Evolutionary conservation across 306 rosid species (phyloP), one percentile per base, ranked within the genome.

Genomic region (Sicyos baderoa): DNA sequence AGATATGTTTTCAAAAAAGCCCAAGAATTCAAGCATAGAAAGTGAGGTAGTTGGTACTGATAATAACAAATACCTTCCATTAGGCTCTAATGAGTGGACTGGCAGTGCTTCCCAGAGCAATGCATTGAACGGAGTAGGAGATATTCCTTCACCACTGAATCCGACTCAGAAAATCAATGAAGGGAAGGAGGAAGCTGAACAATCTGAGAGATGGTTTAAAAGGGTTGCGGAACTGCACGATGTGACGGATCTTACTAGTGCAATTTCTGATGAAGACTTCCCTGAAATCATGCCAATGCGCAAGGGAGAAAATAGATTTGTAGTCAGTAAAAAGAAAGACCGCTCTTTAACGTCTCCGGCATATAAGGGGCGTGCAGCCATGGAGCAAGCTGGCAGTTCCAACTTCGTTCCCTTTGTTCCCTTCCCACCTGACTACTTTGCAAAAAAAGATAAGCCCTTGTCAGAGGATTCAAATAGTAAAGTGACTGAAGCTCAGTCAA

Each of bases 261-360:
- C 87, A 68, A 75, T 85, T 75, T 81, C 96, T 0, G 90, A 90
- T 74, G 89, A 88, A 47, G 96, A 90, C 78, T 90, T 93, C 82
- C 99, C 97, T 18, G 95, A 90, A 55, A 82, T 93, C 74, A 93
- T 93, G 99, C 99, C 97, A 0, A 81, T 85, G 86, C 95, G 90
- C 40, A 93, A 86, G 85, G 99, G 99, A 78, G 96, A 93, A 82
- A 93, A 88, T 62, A 81, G 84, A 55, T 93, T 93, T 79, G 96
- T 93, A 55, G 84, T 93, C 51, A 76, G 95, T 84, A 88, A 84
- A 85, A 93, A 90, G 84, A 93, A 90, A 57, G 96, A 90, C 44
- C 95, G 94, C 22, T 88, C 99, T 51, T 80, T 90, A 82, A 82
- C 91, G 63, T 84, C 97, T 76, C 96, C 96, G 4, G 83, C 86